Percentiles rank a stretch among this genome's conserved stretches.
These are phyloP conservation scores for Leucaena leucocephala DNA, from an alignment of 306 rosid species.

Conservation along the genomic window DNA sequence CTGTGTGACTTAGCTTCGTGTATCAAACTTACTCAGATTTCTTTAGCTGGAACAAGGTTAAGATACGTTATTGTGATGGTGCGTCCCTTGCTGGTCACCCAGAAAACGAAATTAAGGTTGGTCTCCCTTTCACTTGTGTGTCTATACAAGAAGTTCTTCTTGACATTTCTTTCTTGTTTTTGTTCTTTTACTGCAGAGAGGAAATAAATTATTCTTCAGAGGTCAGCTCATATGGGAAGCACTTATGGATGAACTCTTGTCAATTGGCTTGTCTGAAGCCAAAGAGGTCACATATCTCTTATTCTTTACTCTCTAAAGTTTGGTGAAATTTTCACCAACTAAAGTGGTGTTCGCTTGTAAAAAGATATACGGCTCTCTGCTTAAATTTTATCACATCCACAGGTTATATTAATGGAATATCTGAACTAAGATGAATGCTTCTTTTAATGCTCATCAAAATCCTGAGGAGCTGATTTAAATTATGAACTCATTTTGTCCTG, in stretches of 20 bases:
- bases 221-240: conserved; percentile 95
- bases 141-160: conserved; percentile 5
- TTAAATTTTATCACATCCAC: conserved; percentile 10
- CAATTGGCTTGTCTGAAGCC: conserved; percentile 78
- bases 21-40: conserved; percentile 69
- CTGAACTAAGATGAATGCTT: neutral
- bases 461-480: neutral
- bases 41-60: conserved; percentile 96
- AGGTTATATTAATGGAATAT: conserved; percentile 20
- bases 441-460: conserved; percentile 23
- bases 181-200: conserved; percentile 47
- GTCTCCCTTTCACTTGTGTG: conserved; percentile 21
- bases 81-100: conserved; percentile 91
- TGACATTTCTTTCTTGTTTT: conserved; percentile 14
- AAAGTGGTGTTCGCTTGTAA: neutral
- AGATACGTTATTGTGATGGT: conserved; percentile 93
- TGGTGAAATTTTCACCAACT: conserved; percentile 11
- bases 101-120: conserved; percentile 64
- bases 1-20: conserved; percentile 38
- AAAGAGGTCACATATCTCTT: conserved; percentile 58
- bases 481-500: conserved; percentile 11
- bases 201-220: conserved; percentile 68
- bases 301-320: neutral
- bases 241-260: conserved; percentile 76
- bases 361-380: conserved; percentile 2